These are phyloP conservation scores for Phoma herbarum DNA, from an alignment of 2,329 filamentous ascomycete species.

Conservation along the genomic window DNA sequence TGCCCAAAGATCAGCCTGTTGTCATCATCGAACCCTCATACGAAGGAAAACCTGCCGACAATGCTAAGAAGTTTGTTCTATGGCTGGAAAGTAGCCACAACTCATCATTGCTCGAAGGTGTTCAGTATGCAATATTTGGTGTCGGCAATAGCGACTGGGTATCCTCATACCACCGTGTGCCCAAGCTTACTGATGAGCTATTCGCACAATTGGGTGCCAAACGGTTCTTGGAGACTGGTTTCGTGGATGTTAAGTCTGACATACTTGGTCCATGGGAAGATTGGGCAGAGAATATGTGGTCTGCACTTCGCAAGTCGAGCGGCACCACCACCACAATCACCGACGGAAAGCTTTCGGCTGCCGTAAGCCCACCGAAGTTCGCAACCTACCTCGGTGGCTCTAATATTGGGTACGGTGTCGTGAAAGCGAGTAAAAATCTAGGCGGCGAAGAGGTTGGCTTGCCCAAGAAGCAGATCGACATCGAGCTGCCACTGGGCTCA, in stretches of 20 bases:
- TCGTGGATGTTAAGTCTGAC: background rate
- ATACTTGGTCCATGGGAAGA: conserved; percentile 22
- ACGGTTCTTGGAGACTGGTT: background rate
- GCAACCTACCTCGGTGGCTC: background rate
- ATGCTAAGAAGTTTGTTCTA: conserved; percentile 72
- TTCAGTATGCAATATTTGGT: conserved; percentile 74
- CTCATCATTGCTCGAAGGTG: conserved; percentile 45
- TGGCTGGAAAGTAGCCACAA: conserved; percentile 68
- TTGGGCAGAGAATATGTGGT: conserved; percentile 11
- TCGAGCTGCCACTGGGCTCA: conserved; percentile 50
- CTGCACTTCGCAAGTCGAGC: background rate
- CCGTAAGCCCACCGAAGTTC: background rate
- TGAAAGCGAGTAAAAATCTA: background rate
- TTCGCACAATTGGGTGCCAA: conserved; percentile 62
- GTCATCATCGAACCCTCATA: conserved; percentile 76
- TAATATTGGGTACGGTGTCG: background rate
- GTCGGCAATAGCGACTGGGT: conserved; percentile 68
- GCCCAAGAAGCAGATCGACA: conserved; percentile 35
- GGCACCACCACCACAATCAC: background rate
- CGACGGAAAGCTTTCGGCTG: background rate
- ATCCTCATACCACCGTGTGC: conserved; percentile 72
- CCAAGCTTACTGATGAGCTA: conserved; percentile 67
- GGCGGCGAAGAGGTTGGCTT: background rate
- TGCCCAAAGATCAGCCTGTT: conserved; percentile 69
- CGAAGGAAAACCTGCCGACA: conserved; percentile 77